Percentiles rank a stretch among this genome's conserved stretches.
Evolutionary conservation across 78 protist genomes (phyloP).

Genomic region (Dictyostelium brefeldianum): DNA sequence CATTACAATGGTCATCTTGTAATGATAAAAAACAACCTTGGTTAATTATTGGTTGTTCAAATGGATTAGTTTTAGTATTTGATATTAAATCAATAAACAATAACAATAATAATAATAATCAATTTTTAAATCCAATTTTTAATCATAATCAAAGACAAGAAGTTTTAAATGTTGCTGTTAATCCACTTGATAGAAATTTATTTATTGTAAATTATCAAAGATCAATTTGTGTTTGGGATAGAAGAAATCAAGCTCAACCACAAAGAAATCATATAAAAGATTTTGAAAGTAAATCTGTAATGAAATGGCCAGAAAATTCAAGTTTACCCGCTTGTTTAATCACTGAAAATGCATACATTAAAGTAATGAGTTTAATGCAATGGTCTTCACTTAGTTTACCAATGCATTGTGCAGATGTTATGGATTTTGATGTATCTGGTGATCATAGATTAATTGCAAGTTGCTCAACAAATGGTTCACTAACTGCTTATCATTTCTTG

Average conservation of each 20-base stretch:
- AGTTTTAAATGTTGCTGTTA: background rate
- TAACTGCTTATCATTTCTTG: background rate
- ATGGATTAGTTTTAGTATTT: conserved; percentile 11
- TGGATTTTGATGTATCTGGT: conserved; percentile 14
- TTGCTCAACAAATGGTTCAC: background rate
- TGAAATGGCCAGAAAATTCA: conserved; percentile 40
- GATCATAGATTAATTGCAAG: conserved; percentile 4
- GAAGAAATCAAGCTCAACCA: conserved; percentile 9
- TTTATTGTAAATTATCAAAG: background rate
- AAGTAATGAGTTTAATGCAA: background rate
- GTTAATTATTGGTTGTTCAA: conserved; percentile 24
- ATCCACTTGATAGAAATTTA: conserved; percentile 27
- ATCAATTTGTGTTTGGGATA: conserved; percentile 19
- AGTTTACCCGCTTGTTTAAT: background rate
- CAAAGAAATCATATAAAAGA: background rate
- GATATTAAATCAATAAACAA: background rate
- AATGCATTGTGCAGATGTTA: background rate
- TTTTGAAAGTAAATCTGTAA: background rate
- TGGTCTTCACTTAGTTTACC: background rate
- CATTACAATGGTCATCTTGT: background rate
- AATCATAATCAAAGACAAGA: background rate
- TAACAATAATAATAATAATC: background rate
- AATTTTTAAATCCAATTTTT: conserved; percentile 5
- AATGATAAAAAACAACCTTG: background rate
- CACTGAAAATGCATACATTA: background rate